Evolutionary conservation across 2,329 filamentous ascomycete genomes (phyloP), one percentile per base, ranked within the genome.

Genomic region (Whalleya microplaca): DNA sequence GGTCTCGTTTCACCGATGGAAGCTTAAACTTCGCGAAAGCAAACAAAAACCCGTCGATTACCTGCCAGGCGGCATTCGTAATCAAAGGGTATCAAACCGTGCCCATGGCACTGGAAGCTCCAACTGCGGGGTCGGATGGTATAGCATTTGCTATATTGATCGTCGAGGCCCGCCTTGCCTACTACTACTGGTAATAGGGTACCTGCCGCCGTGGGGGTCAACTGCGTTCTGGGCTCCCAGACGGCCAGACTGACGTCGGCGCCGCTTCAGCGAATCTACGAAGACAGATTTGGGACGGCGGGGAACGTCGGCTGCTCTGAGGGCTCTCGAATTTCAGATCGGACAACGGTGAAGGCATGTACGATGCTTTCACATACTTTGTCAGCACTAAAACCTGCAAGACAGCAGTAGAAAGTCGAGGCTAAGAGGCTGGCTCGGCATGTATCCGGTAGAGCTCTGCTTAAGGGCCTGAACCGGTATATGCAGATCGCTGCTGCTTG

Each of bases 31-130:
- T 18, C n/a, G 41, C 16, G 16, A 41, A 16, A n/a, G 29, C 18
- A 27, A 48, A 21, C 19, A 41, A 32, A 32, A 48, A 40, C 19
- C 45, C 27, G 29, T 48, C 27, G 21, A 46, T 21, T 29, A 12
- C 41, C 49, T 47, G 43, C 49, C 37, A 29, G 46, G 45, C 41
- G 21, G 48, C 29, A 53, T 55, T 49, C 52, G 46, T 45, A 51
- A 51, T 48, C 43, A 41, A 32, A 44, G 20, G 41, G 20, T 21
- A 44, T 41, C 43, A 62, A 59, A 60, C 61, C 61, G 59, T 48
- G 56, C 48, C 61, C 61, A 51, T 64, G 61, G 61, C 56, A 59
- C 53, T 55, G 61, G 52, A 64, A 58, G 49, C 55, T 57, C 53
- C 12, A 55, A 48, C 54, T 62, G 61, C 58, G 59, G 59, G 61